Conservation (phyloP, 2,329 filamentous ascomycete species). For the Coniochaeta ligniaria region DNA sequence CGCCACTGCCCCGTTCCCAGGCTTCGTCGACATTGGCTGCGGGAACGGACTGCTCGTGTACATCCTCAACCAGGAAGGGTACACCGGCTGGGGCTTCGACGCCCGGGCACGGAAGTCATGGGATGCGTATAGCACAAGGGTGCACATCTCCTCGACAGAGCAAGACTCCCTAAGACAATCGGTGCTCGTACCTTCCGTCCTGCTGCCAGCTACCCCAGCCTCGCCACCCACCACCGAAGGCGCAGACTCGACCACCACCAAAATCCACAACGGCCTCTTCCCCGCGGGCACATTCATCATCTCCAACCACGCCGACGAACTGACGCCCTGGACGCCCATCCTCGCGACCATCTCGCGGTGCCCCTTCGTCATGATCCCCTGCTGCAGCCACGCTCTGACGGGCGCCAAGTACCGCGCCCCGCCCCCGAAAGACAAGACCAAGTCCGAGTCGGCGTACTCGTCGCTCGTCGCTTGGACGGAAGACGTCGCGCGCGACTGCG, state of each 20-base stretch:
- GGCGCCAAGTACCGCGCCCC: conserved; percentile 68
- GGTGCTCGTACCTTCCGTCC: conserved; percentile 41
- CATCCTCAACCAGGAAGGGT: conserved; percentile 75
- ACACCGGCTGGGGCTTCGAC: conserved; percentile 84
- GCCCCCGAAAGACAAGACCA: conserved; percentile 40
- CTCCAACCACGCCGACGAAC: conserved; percentile 93
- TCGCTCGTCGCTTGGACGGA: conserved; percentile 75
- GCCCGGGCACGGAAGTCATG: conserved; percentile 81
- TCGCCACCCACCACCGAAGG: not conserved
- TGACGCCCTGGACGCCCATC: conserved; percentile 92
- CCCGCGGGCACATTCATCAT: conserved; percentile 77
- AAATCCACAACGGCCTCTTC: conserved; percentile 58
- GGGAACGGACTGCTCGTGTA: conserved; percentile 89
- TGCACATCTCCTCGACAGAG: conserved; percentile 7
- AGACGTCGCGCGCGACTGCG: conserved; percentile 61
- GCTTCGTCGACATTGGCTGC: conserved; percentile 93
- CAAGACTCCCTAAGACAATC: conserved; percentile 33
- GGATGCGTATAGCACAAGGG: conserved; percentile 53
- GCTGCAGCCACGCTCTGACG: conserved; percentile 82
- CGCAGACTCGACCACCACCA: conserved; percentile 3
- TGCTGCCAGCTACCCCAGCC: conserved; percentile 12
- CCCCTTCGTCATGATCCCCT: conserved; percentile 89
- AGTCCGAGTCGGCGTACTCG: conserved; percentile 66
- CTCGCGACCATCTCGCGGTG: conserved; percentile 68
- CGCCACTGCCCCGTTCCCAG: conserved; percentile 52